Evolutionary conservation across 2,329 filamentous ascomycete genomes (phyloP).

Genomic region (Aspergillus texensis): DNA sequence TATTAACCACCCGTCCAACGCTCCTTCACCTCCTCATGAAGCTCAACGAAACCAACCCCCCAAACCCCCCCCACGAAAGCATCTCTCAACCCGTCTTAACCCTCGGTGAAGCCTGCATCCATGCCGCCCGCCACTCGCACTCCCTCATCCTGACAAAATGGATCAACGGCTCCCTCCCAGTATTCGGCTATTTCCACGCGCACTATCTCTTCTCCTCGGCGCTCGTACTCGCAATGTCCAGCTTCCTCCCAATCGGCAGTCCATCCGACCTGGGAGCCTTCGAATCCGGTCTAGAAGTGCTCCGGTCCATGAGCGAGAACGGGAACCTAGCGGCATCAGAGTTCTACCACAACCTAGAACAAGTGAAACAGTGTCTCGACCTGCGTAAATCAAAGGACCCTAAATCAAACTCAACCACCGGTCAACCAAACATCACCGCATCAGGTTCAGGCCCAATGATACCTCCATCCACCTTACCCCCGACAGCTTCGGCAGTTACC

Average conservation of each 20-base stretch:
- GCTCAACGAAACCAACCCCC: constrained; percentile 26
- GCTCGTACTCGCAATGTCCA: constrained; percentile 41
- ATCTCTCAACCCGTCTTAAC: constrained; percentile 40
- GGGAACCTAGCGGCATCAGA: constrained; percentile 40
- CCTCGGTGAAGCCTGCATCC: constrained; percentile 42
- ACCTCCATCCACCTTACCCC: neutral
- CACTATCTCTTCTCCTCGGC: constrained; percentile 45
- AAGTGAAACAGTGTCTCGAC: constrained; percentile 35
- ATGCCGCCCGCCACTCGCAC: constrained; percentile 41
- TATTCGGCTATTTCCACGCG: constrained; percentile 45
- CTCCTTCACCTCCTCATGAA: constrained; percentile 43
- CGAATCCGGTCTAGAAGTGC: constrained; percentile 35
- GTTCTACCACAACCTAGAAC: constrained; percentile 37
- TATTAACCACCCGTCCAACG: constrained; percentile 43
- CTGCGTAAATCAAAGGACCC: constrained; percentile 11
- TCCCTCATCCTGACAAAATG: constrained; percentile 40
- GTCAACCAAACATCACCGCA: neutral
- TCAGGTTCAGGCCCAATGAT: neutral
- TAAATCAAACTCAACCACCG: constrained; percentile 1
- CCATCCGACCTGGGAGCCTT: constrained; percentile 34
- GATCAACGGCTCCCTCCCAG: constrained; percentile 42
- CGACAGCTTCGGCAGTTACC: neutral
- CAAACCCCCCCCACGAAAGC: constrained; percentile 24
- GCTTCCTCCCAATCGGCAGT: constrained; percentile 36
- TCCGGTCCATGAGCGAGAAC: constrained; percentile 38